phyloP scores from a whole-genome alignment of 2,329 filamentous ascomycete genomes.

The Nectriaceae sp. region DNA sequence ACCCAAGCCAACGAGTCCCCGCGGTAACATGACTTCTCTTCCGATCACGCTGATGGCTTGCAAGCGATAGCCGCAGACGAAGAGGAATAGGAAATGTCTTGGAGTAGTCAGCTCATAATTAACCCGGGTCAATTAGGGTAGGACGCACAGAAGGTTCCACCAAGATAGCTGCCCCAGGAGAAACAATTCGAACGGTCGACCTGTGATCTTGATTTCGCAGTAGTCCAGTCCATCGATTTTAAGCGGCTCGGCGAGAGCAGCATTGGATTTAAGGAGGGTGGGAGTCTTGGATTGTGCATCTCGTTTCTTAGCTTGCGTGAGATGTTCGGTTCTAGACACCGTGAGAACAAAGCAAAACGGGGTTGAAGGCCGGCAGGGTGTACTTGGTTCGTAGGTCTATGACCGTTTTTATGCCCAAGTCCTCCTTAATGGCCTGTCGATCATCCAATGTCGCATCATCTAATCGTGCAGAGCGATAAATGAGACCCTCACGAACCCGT shows the following conservation, averaged over 20 bases:
- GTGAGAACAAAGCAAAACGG: slow-evolving; percentile 7
- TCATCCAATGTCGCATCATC: slow-evolving; percentile 74
- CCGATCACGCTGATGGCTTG: slow-evolving; percentile 71
- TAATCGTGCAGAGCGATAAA: slow-evolving; percentile 70
- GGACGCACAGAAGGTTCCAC: slow-evolving; percentile 60
- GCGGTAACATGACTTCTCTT: slow-evolving; percentile 68
- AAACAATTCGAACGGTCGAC: slow-evolving; percentile 67
- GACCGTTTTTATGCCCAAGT: slow-evolving; percentile 68
- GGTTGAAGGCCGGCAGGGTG: background rate
- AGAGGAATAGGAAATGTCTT: slow-evolving; percentile 57
- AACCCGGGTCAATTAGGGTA: background rate
- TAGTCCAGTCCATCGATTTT: slow-evolving; percentile 67
- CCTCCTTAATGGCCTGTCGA: slow-evolving; percentile 56
- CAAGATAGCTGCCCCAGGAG: slow-evolving; percentile 70
- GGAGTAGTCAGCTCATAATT: background rate
- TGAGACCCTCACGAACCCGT: slow-evolving; percentile 59
- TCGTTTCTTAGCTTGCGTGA: slow-evolving; percentile 66
- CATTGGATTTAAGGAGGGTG: slow-evolving; percentile 42
- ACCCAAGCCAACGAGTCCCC: slow-evolving; percentile 71
- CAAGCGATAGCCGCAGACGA: slow-evolving; percentile 66
- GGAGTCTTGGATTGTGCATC: slow-evolving; percentile 47
- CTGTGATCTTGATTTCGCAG: slow-evolving; percentile 72
- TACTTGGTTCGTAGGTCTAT: slow-evolving; percentile 80
- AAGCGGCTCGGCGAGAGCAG: slow-evolving; percentile 54
- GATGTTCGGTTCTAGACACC: slow-evolving; percentile 66